These are phyloP conservation scores for Chlorella sp. DNA, from an alignment of 139 green algal species.

Conservation along the genomic window DNA sequence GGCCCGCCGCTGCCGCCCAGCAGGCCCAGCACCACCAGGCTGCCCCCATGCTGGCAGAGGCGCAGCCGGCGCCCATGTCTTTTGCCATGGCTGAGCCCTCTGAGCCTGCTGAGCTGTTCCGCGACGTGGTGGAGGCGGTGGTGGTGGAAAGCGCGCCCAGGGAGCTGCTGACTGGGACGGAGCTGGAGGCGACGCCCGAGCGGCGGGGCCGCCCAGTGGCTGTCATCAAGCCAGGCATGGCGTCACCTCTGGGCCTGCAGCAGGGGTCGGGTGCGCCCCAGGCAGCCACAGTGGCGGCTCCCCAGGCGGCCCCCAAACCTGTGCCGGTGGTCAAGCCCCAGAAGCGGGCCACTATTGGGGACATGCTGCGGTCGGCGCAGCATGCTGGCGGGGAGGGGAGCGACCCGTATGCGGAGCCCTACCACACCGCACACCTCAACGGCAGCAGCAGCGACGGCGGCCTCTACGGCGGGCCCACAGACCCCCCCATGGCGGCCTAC, in stretches of 20 bases:
- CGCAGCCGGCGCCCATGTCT: too few species aligned
- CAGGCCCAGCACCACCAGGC: background rate
- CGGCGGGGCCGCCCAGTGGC: slow-evolving; percentile 9
- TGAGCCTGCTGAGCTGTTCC: background rate
- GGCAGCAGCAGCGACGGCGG: background rate
- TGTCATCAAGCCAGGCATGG: slow-evolving; percentile 15
- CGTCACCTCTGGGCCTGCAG: background rate
- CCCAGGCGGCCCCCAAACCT: slow-evolving; percentile 3
- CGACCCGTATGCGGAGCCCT: background rate
- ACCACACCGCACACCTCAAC: background rate
- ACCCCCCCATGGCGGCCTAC: background rate
- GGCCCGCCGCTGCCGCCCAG: background rate
- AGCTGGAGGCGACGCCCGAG: slow-evolving; percentile 33
- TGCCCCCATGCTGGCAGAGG: too few species aligned
- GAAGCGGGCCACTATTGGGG: slow-evolving; percentile 22
- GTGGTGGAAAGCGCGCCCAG: background rate
- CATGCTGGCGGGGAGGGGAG: background rate
- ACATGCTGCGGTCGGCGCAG: background rate
- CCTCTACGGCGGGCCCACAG: background rate
- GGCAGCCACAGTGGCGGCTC: background rate
- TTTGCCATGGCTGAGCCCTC: background rate
- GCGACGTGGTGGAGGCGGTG: slow-evolving; percentile 9
- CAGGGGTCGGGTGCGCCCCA: background rate
- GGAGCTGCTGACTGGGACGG: slow-evolving; percentile 33
- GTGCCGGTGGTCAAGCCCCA: slow-evolving; percentile 47